phyloP scores from a whole-genome alignment of 176 grass and related monocot genomes.

The Ananas comosus region DNA sequence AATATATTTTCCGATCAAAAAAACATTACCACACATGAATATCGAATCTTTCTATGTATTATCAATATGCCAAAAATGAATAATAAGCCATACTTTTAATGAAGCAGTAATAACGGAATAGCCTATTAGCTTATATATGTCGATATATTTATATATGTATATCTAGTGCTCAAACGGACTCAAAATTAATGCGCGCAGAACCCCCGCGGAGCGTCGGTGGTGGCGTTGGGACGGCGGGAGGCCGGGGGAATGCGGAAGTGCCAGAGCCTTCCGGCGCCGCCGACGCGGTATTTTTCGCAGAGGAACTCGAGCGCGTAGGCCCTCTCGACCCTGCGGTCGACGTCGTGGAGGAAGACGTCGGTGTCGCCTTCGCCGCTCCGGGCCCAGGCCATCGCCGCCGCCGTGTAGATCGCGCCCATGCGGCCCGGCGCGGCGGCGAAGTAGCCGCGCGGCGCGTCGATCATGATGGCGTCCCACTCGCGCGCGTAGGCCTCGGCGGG shows the following conservation, averaged over 20 bases:
- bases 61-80: no score
- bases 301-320: constrained; percentile 61
- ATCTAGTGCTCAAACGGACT: no score
- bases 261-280: constrained; percentile 39
- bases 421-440: constrained; percentile 50
- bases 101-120: no score
- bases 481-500: constrained; percentile 51
- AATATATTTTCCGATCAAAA: no score
- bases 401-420: constrained; percentile 78
- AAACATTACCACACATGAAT: no score
- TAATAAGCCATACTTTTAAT: no score
- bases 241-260: constrained; percentile 44
- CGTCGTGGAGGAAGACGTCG: constrained; percentile 78
- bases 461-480: constrained; percentile 73
- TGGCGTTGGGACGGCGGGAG: not conserved
- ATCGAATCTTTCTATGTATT: no score
- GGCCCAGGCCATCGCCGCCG: constrained; percentile 36
- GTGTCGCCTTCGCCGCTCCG: constrained; percentile 41
- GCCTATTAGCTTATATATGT: no score
- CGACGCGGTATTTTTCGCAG: constrained; percentile 36
- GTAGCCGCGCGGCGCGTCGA: constrained; percentile 75
- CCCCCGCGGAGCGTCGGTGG: no score
- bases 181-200: not conserved
- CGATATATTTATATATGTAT: no score
- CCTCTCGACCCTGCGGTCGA: constrained; percentile 57